Conservation (phyloP, 169 alveolate genomes). For the Plasmodium vivax region DNA sequence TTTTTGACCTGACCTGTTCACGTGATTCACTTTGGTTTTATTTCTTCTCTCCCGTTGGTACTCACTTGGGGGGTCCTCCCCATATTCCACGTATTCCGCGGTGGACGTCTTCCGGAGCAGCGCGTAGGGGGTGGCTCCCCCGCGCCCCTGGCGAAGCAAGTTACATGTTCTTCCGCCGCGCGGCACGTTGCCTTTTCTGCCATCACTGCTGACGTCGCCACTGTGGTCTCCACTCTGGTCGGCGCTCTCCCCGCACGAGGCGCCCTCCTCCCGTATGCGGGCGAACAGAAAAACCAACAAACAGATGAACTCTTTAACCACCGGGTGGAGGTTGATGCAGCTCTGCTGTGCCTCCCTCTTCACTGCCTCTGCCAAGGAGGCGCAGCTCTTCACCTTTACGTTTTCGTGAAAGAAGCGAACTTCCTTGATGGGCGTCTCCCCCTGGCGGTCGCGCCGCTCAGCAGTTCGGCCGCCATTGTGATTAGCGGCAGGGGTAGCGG, state of each 20-base stretch:
- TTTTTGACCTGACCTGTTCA: not conserved
- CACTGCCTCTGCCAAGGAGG: slow-evolving; percentile 7
- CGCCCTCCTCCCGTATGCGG: slow-evolving; percentile 14
- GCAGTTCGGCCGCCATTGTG: not conserved
- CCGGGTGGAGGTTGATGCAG: slow-evolving; percentile 17
- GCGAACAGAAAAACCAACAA: slow-evolving; percentile 26
- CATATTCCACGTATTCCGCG: not conserved
- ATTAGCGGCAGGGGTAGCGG: not conserved
- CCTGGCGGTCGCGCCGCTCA: not conserved
- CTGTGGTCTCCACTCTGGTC: not conserved
- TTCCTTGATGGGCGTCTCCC: not conserved
- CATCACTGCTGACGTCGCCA: not conserved
- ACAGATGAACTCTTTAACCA: slow-evolving; percentile 36
- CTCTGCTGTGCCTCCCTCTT: not conserved
- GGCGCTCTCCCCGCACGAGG: not conserved
- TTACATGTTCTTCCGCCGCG: not conserved
- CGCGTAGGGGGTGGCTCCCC: not conserved
- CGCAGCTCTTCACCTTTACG: not conserved
- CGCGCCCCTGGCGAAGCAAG: not conserved
- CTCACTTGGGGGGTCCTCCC: not conserved
- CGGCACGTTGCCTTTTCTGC: not conserved
- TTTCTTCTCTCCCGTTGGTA: not conserved
- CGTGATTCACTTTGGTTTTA: not conserved
- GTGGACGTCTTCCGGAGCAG: not conserved
- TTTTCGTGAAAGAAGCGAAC: not conserved